A percentile compares a stretch with the other conserved stretches of the same genome.
phyloP scores from a whole-genome alignment of 495 filamentous ascomycete species.

The Hyaloscypha hepaticicola region DNA sequence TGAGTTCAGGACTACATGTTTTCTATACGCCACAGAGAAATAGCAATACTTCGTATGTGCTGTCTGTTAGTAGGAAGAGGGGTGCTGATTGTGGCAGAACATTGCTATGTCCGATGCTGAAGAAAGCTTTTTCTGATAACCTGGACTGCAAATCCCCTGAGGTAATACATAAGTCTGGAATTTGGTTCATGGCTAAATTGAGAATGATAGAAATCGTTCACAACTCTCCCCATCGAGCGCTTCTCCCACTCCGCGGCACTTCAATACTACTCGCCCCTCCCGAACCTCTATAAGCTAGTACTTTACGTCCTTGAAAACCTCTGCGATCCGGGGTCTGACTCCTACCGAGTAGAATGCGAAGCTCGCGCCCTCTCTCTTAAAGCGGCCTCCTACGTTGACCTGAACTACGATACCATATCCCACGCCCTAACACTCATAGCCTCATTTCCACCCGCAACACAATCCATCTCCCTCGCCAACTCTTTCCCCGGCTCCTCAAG shows the following conservation, averaged over 20 bases:
- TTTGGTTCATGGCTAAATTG: constrained; percentile 23
- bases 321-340: not conserved
- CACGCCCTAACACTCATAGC: constrained; percentile 28
- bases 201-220: constrained; percentile 62
- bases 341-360: constrained; percentile 25
- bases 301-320: constrained; percentile 46
- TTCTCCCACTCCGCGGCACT: constrained; percentile 64
- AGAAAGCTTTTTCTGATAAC: constrained; percentile 55
- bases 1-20: constrained; percentile 81
- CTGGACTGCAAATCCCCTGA: constrained; percentile 52
- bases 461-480: constrained; percentile 22
- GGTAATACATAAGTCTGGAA: constrained; percentile 35
- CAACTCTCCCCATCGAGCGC: constrained; percentile 57
- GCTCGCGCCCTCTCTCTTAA: constrained; percentile 13
- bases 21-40: constrained; percentile 61
- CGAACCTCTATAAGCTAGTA: constrained; percentile 43
- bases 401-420: constrained; percentile 33
- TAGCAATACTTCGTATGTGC: constrained; percentile 38
- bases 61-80: not conserved
- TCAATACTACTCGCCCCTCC: constrained; percentile 67
- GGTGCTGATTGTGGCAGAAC: constrained; percentile 3
- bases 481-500: constrained; percentile 34
- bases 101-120: constrained; percentile 60
- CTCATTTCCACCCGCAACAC: constrained; percentile 23
- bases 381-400: constrained; percentile 23